Evolutionary conservation across 1,139 yeast species (phyloP).

Genomic region (Sugiyamaella paludigena): DNA sequence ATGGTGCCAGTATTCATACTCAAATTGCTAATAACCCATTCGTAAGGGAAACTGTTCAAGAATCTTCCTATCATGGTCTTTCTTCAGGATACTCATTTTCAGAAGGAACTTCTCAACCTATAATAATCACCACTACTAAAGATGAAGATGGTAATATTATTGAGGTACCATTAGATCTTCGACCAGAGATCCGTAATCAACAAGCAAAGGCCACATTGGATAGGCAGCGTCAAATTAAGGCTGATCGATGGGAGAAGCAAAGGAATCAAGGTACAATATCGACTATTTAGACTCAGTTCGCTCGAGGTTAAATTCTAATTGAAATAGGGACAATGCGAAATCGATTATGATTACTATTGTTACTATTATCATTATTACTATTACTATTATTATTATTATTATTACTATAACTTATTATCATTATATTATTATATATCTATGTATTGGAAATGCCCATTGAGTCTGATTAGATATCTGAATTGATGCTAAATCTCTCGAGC

Average conservation of each 20-base stretch:
- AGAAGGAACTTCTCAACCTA: background rate
- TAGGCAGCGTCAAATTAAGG: slow-evolving; percentile 17
- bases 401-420: too few relatives aligned
- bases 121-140: background rate
- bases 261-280: slow-evolving; percentile 17
- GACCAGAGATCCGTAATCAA: slow-evolving; percentile 8
- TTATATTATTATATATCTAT: too few relatives aligned
- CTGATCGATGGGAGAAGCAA: slow-evolving; percentile 19
- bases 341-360: background rate
- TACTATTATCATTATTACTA: too few relatives aligned
- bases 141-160: background rate
- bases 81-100: slow-evolving; percentile 3
- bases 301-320: too few relatives aligned
- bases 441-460: too few relatives aligned
- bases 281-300: slow-evolving; percentile 3
- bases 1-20: slow-evolving; percentile 62
- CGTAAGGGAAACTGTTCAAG: slow-evolving; percentile 39
- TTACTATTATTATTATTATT: too few relatives aligned
- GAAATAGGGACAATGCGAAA: too few relatives aligned
- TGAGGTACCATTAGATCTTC: background rate
- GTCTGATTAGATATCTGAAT: too few relatives aligned
- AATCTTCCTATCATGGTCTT: slow-evolving; percentile 15
- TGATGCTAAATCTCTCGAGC: too few relatives aligned
- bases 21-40: slow-evolving; percentile 55
- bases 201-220: slow-evolving; percentile 16